Evolutionary conservation across 352 stramenopile species (phyloP).

Genomic region (Pilasporangium apinafurcum): DNA sequence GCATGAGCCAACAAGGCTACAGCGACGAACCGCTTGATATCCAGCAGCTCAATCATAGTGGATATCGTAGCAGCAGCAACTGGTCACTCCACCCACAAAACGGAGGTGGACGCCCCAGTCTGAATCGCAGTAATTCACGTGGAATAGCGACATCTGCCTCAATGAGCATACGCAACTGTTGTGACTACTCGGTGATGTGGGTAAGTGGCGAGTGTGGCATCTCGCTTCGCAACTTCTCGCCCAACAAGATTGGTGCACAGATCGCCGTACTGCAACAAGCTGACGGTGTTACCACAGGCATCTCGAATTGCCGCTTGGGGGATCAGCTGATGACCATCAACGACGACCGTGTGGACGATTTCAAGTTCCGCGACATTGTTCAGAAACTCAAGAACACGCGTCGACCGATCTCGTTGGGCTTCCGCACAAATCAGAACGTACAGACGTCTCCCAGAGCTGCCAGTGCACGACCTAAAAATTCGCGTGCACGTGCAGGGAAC

Average conservation of each 20-base stretch:
- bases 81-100: too few relatives aligned
- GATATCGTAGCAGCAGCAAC: too few relatives aligned
- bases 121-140: constrained; percentile 23
- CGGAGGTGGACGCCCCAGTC: constrained; percentile 3
- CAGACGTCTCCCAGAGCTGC: constrained; percentile 46
- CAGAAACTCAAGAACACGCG: constrained; percentile 68
- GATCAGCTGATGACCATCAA: constrained; percentile 77
- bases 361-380: constrained; percentile 68
- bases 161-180: constrained; percentile 6
- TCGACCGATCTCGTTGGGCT: constrained; percentile 64
- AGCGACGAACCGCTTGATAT: constrained; percentile 1
- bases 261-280: constrained; percentile 77
- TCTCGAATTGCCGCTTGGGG: constrained; percentile 66
- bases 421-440: constrained; percentile 59
- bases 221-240: constrained; percentile 76
- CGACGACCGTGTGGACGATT: constrained; percentile 46
- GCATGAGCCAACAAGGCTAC: constrained; percentile 1
- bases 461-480: not conserved
- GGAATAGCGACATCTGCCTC: constrained; percentile 6
- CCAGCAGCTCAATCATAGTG: constrained; percentile 1
- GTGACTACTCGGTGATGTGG: constrained; percentile 79
- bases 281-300: constrained; percentile 69
- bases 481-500: not conserved
- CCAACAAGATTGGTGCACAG: constrained; percentile 69
- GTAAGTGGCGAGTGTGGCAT: constrained; percentile 80